A percentile compares a stretch with the other conserved stretches of the same genome.
phyloP scores from a whole-genome alignment of 2,329 filamentous ascomycete species.

The Ophiostoma tasmaniense region DNA sequence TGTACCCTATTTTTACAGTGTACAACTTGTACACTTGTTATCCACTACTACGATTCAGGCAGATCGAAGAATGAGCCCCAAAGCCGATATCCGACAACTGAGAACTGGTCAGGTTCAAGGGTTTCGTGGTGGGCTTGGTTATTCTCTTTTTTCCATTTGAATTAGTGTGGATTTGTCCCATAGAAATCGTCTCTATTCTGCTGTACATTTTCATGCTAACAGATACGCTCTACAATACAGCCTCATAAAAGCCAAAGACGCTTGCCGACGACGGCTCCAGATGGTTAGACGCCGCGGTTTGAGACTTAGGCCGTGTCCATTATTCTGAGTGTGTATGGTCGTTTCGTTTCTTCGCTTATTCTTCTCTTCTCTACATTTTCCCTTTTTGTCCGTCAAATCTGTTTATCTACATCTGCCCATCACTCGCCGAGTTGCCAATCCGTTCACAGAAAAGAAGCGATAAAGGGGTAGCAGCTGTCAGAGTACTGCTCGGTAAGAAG shows the following conservation, averaged over 20 bases:
- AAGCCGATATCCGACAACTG: neutral
- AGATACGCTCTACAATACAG: too few species aligned
- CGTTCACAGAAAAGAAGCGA: neutral
- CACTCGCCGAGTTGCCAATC: neutral
- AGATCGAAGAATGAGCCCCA: neutral
- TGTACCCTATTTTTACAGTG: neutral
- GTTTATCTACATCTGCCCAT: neutral
- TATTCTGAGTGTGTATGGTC: neutral
- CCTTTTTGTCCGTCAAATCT: neutral
- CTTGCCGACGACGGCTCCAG: neutral
- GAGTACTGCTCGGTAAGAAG: neutral
- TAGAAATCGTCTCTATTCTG: too few species aligned
- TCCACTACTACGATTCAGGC: neutral
- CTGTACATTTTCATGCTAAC: neutral
- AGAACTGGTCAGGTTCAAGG: neutral
- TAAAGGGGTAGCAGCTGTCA: neutral
- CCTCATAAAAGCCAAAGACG: neutral
- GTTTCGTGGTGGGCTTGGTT: neutral
- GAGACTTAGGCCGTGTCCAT: neutral
- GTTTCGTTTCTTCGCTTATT: neutral
- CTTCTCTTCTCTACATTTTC: neutral
- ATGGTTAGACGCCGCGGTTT: neutral
- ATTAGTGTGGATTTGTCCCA: neutral
- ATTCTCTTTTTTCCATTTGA: neutral
- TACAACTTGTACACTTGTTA: neutral